Evolutionary conservation across 2,329 filamentous ascomycete genomes (phyloP).

Genomic region (Phialophora macrospora): DNA sequence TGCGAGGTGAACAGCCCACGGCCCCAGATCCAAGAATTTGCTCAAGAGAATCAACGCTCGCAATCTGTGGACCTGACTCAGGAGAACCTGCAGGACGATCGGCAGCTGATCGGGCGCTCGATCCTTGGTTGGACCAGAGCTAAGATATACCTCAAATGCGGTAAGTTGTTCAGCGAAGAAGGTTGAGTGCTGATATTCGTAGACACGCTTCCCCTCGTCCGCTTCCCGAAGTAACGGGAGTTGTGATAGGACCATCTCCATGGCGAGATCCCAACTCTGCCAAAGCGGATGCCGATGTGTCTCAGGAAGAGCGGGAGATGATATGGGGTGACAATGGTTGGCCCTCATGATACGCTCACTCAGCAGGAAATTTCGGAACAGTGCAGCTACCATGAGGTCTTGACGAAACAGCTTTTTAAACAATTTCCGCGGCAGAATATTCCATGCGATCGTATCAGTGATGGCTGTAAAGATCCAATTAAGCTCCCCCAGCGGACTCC

Average conservation of each 20-base stretch:
- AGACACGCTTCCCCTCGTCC: slow-evolving; percentile 74
- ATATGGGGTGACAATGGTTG: slow-evolving; percentile 93
- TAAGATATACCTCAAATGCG: slow-evolving; percentile 94
- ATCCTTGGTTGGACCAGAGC: slow-evolving; percentile 78
- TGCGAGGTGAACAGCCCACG: slow-evolving; percentile 98
- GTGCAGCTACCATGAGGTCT: slow-evolving; percentile 96
- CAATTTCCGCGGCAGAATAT: slow-evolving; percentile 82
- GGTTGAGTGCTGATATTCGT: slow-evolving; percentile 90
- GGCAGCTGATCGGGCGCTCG: slow-evolving; percentile 93
- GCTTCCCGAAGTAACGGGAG: slow-evolving; percentile 80
- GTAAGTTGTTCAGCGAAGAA: slow-evolving; percentile 98
- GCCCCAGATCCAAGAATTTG: slow-evolving; percentile 91
- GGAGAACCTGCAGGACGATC: slow-evolving; percentile 90
- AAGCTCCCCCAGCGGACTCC: slow-evolving; percentile 91
- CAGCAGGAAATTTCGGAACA: slow-evolving; percentile 94
- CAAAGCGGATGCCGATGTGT: slow-evolving; percentile 94
- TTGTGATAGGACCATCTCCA: slow-evolving; percentile 92
- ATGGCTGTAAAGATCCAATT: slow-evolving; percentile 99
- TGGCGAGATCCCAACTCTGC: slow-evolving; percentile 96
- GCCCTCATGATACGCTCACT: slow-evolving; percentile 95
- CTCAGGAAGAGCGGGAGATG: slow-evolving; percentile 87
- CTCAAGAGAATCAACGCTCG: slow-evolving; percentile 89
- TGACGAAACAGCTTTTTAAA: slow-evolving; percentile 98
- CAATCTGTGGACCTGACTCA: slow-evolving; percentile 93
- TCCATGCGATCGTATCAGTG: slow-evolving; percentile 98